These are phyloP conservation scores for Metschnikowia dekortorum DNA, from an alignment of 805 yeast species.

Conservation along the genomic window DNA sequence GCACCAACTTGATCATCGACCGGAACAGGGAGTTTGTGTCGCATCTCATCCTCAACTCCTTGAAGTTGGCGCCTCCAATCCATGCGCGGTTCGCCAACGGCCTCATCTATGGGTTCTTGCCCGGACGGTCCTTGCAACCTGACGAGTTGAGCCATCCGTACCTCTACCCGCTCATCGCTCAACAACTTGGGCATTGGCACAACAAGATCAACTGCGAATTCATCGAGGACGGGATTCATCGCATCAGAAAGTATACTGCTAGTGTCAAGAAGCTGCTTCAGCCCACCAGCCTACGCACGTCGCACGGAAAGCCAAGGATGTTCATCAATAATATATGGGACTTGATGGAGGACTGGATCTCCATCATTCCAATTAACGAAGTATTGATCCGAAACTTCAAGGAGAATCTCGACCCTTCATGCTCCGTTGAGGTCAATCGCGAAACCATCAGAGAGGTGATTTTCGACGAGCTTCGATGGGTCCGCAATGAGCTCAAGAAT, in stretches of 20 bases:
- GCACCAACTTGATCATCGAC: conserved; percentile 68
- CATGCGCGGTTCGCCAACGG: conserved; percentile 70
- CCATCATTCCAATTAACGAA: conserved; percentile 51
- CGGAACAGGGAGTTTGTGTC: conserved; percentile 70
- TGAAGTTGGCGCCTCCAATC: conserved; percentile 63
- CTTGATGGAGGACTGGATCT: conserved; percentile 58
- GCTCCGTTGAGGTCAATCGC: conserved; percentile 12
- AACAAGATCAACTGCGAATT: conserved; percentile 39
- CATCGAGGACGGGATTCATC: conserved; percentile 45
- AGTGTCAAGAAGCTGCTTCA: conserved; percentile 11
- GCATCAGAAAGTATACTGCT: conserved; percentile 29
- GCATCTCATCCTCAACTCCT: conserved; percentile 56
- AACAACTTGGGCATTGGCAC: conserved; percentile 71
- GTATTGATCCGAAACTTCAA: conserved; percentile 34
- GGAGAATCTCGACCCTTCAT: conserved; percentile 21
- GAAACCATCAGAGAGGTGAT: conserved; percentile 38
- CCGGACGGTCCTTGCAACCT: conserved; percentile 58
- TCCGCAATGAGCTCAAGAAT: conserved; percentile 34
- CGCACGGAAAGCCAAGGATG: conserved; percentile 12
- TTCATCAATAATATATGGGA: conserved; percentile 52
- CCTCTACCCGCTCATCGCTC: conserved; percentile 57
- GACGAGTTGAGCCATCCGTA: conserved; percentile 46
- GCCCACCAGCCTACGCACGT: background rate
- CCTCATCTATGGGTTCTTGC: conserved; percentile 62
- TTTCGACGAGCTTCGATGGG: conserved; percentile 52